Base-by-base conservation (phyloP, 2,329 filamentous ascomycete species). In the Alternaria burnsii region DNA sequence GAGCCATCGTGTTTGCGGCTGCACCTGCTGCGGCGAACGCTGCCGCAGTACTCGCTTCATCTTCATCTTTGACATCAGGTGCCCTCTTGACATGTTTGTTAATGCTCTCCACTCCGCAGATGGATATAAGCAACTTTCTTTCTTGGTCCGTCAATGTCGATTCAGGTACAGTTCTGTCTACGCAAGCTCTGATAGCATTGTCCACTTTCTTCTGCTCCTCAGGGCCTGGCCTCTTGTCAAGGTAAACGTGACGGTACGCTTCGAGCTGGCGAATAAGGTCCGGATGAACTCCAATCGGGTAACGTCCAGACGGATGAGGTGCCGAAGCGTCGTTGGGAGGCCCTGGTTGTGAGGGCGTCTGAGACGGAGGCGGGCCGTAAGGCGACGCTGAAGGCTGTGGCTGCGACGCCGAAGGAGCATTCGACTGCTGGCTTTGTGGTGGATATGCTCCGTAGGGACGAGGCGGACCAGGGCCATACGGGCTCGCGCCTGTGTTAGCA, bases 1-100 rank as follows among this genome's bases (percentile, higher is more conserved):
- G 52, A 46, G 57, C 32, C 32, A 55, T 57, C n/a, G 59, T 67
- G 26, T 69, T 68, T 10, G 71, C 69, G 9, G 72, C 75, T 48
- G 71, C 71, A 47, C 69, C 70, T 12, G 74, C 75, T 14, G 75
- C 76, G 10, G 75, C 76, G 11, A 76, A 75, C n/a, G 71, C 72
- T 7, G 76, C 76, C 12, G 74, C 74, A 22, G 68, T 71, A 44
- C 62, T 72, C 10, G 71, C 74, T 8, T 71, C 65, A 16, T 62
- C 61, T 26, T 63, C 63, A 34, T 64, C 62, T 22, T 68, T 65
- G 12, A 44, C 52, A 36, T 52, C 41, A 10, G 60, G 62, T 18
- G 59, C 50, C 34, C 61, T 67, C n/a, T 55, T 58, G 24, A 65
- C 63, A 26, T 67, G 65, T 34, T 66, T 63, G 22, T 53, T 55